Evolutionary conservation across 345 rosid species (phyloP).

Genomic region (Ceriops decandra): DNA sequence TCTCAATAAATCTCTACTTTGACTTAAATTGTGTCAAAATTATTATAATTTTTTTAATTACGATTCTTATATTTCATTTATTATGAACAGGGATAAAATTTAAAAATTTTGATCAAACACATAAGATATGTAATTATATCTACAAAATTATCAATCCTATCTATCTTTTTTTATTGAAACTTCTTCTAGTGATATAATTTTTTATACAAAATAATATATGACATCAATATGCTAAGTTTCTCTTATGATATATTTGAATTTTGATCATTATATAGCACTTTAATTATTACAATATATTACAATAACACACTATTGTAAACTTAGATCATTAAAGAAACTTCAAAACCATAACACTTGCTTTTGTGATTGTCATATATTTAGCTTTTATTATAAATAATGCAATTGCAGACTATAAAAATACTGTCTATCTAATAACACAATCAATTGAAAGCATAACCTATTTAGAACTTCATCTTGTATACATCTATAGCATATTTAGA

Average conservation of each 20-base stretch:
- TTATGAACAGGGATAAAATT: not conserved
- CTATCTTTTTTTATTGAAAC: not conserved
- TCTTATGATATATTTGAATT: not conserved
- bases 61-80: not conserved
- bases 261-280: not conserved
- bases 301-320: too few species aligned
- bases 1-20: not conserved
- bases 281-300: not conserved
- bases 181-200: not conserved
- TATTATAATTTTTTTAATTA: not conserved
- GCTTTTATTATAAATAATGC: not conserved
- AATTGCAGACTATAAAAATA: not conserved
- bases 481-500: not conserved
- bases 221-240: not conserved
- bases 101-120: not conserved
- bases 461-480: not conserved
- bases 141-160: not conserved
- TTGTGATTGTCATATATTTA: not conserved
- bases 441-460: not conserved
- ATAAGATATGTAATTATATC: not conserved
- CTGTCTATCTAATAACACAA: not conserved
- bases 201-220: not conserved
- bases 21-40: not conserved
- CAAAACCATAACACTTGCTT: not conserved
- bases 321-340: not conserved